Base-by-base conservation (phyloP, 257 asterid genomes). In the Nicotiana noctiflora region DNA sequence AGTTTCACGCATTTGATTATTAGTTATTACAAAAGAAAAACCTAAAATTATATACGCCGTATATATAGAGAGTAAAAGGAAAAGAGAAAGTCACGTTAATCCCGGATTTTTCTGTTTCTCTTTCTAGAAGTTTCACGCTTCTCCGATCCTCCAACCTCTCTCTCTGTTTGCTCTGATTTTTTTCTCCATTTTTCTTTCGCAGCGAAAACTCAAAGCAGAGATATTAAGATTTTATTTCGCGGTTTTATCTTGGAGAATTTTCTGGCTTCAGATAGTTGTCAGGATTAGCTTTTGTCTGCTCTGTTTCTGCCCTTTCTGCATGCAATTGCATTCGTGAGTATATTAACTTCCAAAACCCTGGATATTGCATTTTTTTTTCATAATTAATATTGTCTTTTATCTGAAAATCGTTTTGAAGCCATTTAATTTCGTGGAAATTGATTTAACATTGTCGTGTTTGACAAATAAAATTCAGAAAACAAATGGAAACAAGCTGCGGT, bases 61-160 rank as follows among this genome's bases (percentile, higher is more conserved):
- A 17, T 17, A 8, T 65, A 65, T 18, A 66, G 8, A 32, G 11
- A 61, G 29, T 4, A 1, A 17, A 8, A 32, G 18, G 32, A 10
- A 15, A 64, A 44, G 11, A 34, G 14, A 56, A 76, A 53, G 15
- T 46, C 72, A 19, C 81, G 52, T 15, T 37, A 76, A 32, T 82
- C 74, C 62, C 14, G 82, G 44, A 52, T 21, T 31, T 51, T 52
- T n/a, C 75, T 66, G 0, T 37, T 46, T 66, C 10, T 49, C 53
- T 67, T 67, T 59, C 82, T 64, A 76, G 62, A 64, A 34, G 25
- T 82, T 66, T 82, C 27, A 37, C 60, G 21, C 25, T 66, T 65
- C 8, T 5, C 53, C n/a, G n/a, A n/a, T n/a, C n/a, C 82, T 23
- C 14, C 6, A 44, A 3, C 13, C 74, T 46, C 34, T n/a, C n/a